Evolutionary conservation across 352 stramenopile genomes (phyloP).

Genomic region (Phytopythium montanum): DNA sequence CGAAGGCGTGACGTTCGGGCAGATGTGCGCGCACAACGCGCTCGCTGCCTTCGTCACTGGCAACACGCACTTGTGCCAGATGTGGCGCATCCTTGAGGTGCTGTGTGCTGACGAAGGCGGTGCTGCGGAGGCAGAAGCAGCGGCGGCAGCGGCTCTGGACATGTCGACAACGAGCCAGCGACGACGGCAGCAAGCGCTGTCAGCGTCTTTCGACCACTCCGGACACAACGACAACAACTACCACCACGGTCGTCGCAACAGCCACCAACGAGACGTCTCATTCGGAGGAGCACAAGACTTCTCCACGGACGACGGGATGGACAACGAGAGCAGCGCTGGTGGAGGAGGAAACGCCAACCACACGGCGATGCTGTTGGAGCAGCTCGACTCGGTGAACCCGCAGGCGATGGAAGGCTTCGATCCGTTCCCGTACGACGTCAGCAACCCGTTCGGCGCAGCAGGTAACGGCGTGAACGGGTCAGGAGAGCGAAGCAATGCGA

Average conservation of each 20-base stretch:
- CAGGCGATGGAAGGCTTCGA: conserved; percentile 86
- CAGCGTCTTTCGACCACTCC: conserved; percentile 5
- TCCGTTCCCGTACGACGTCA: conserved; percentile 73
- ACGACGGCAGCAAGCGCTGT: neutral
- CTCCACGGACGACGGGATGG: neutral
- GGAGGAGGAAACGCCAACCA: conserved; percentile 42
- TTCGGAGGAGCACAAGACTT: conserved; percentile 4
- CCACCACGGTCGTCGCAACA: neutral
- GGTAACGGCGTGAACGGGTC: conserved; percentile 18
- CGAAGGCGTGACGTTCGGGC: conserved; percentile 40
- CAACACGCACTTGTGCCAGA: conserved; percentile 73
- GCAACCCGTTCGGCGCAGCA: conserved; percentile 26
- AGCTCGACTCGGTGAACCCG: conserved; percentile 85
- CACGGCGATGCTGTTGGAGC: conserved; percentile 73
- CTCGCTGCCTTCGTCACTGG: conserved; percentile 71
- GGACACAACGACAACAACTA: conserved; percentile 1
- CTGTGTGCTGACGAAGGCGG: conserved; percentile 48
- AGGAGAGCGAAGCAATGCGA: conserved; percentile 20
- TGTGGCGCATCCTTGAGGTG: conserved; percentile 85
- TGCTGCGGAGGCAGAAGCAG: conserved; percentile 2
- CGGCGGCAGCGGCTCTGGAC: neutral
- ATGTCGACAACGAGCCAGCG: conserved; percentile 3
- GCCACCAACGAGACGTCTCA: neutral
- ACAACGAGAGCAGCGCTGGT: neutral
- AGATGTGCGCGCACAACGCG: conserved; percentile 83